phyloP scores from a whole-genome alignment of 2,329 filamentous ascomycete species.

The Pseudocercospora macadamiae region DNA sequence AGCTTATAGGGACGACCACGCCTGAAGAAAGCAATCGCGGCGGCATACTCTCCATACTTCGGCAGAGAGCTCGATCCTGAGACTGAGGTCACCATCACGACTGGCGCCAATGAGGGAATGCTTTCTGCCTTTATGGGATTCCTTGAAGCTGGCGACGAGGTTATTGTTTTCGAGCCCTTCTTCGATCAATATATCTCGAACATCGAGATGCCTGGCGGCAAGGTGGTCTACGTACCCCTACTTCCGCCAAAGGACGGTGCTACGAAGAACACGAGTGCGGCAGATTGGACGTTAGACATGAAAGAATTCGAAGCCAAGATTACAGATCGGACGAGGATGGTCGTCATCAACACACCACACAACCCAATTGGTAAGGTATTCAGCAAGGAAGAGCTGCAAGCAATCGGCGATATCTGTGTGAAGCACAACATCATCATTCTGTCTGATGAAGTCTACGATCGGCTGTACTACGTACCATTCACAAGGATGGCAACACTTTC shows the following conservation, averaged over 20 bases:
- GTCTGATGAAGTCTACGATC: slow-evolving; percentile 75
- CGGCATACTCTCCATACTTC: slow-evolving; percentile 90
- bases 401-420: slow-evolving; percentile 84
- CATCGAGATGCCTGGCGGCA: slow-evolving; percentile 96
- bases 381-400: slow-evolving; percentile 77
- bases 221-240: slow-evolving; percentile 92
- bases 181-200: slow-evolving; percentile 99
- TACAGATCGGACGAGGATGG: slow-evolving; percentile 89
- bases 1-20: slow-evolving; percentile 71
- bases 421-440: slow-evolving; percentile 88
- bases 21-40: slow-evolving; percentile 87
- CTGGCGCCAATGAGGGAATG: slow-evolving; percentile 90
- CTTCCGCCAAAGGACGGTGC: slow-evolving; percentile 83
- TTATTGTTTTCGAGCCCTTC: slow-evolving; percentile 97
- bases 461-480: slow-evolving; percentile 92
- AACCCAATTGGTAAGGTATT: slow-evolving; percentile 98
- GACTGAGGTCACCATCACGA: slow-evolving; percentile 93
- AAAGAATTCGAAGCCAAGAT: slow-evolving; percentile 79
- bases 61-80: slow-evolving; percentile 81
- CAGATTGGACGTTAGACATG: slow-evolving; percentile 87
- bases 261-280: slow-evolving; percentile 77
- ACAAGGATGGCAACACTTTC: slow-evolving; percentile 89
- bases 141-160: slow-evolving; percentile 90
- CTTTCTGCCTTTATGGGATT: slow-evolving; percentile 98
- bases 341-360: slow-evolving; percentile 86